phyloP scores from a whole-genome alignment of 140 eudicot species.

The Erigeron philadelphicus region DNA sequence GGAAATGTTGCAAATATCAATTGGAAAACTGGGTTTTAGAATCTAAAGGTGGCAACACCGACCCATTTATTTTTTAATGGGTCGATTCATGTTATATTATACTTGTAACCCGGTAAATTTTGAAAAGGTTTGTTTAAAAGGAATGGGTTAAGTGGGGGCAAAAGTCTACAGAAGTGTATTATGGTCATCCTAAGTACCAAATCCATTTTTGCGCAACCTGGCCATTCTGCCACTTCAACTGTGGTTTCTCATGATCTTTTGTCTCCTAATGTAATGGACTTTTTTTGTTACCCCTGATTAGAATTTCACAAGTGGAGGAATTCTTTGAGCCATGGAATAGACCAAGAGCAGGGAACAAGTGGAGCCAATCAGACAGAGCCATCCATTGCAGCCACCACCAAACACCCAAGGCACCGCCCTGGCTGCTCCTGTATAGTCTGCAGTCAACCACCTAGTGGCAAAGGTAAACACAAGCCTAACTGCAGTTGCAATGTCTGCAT shows the following conservation, averaged over 20 bases:
- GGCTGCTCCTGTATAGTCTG: constrained; percentile 99
- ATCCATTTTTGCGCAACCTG: neutral
- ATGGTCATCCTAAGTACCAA: neutral
- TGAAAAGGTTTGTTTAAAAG: neutral
- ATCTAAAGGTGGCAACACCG: neutral
- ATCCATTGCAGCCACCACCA: constrained; percentile 73
- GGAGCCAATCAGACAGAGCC: constrained; percentile 42
- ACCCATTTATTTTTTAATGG: neutral
- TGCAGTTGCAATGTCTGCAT: constrained; percentile 91
- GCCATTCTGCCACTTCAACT: neutral
- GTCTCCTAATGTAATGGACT: neutral
- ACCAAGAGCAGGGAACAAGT: constrained; percentile 39
- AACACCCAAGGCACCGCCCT: constrained; percentile 90
- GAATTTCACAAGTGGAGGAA: constrained; percentile 55
- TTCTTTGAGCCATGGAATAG: constrained; percentile 33
- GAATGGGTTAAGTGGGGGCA: neutral
- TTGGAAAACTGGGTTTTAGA: neutral
- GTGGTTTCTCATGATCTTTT: neutral
- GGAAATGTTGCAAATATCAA: neutral
- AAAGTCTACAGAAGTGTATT: neutral
- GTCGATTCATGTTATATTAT: neutral
- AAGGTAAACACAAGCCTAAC: constrained; percentile 87
- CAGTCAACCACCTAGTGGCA: constrained; percentile 98
- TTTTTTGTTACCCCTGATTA: constrained; percentile 17
- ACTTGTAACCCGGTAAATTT: neutral